Percentiles rank a stretch among this genome's conserved stretches.
phyloP scores from a whole-genome alignment of 139 green algal genomes.

The Chlamydomonas sphaeroides region DNA sequence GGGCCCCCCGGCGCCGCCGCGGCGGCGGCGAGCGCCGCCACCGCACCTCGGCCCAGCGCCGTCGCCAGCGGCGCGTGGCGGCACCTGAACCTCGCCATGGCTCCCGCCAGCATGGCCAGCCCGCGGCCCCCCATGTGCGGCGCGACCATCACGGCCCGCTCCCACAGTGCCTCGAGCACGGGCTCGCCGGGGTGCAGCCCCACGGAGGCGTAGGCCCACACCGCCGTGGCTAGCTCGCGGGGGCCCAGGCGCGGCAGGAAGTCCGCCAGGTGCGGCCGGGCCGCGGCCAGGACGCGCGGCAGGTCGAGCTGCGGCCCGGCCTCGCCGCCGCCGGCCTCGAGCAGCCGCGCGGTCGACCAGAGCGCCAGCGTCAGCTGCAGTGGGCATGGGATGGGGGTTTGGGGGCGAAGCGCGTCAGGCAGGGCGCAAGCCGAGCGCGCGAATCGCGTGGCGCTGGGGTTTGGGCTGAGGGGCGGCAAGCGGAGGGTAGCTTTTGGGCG shows the following conservation, averaged over 20 bases:
- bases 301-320: too few relatives aligned
- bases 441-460: too few relatives aligned
- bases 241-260: slow-evolving; percentile 3
- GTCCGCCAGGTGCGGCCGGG: not conserved
- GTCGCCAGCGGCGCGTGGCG: not conserved
- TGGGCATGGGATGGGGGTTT: too few relatives aligned
- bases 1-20: not conserved
- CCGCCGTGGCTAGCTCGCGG: slow-evolving; percentile 1
- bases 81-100: slow-evolving; percentile 31
- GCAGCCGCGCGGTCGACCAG: slow-evolving; percentile 4
- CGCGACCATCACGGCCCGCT: not conserved
- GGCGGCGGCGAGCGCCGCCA: not conserved
- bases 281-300: not conserved
- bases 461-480: too few relatives aligned
- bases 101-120: slow-evolving; percentile 13
- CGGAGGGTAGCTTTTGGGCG: too few relatives aligned
- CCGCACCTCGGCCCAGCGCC: not conserved
- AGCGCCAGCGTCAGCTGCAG: slow-evolving; percentile 16
- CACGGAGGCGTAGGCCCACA: slow-evolving; percentile 8
- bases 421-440: too few relatives aligned
- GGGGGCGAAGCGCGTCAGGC: too few relatives aligned
- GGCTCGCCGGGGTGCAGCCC: not conserved
- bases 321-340: not conserved
- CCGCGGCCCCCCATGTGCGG: not conserved
- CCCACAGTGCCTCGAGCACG: slow-evolving; percentile 16